A percentile compares a stretch with the other conserved stretches of the same genome.
Conservation (phyloP, 768 basidiomycete species). For the Ramaria sp. region DNA sequence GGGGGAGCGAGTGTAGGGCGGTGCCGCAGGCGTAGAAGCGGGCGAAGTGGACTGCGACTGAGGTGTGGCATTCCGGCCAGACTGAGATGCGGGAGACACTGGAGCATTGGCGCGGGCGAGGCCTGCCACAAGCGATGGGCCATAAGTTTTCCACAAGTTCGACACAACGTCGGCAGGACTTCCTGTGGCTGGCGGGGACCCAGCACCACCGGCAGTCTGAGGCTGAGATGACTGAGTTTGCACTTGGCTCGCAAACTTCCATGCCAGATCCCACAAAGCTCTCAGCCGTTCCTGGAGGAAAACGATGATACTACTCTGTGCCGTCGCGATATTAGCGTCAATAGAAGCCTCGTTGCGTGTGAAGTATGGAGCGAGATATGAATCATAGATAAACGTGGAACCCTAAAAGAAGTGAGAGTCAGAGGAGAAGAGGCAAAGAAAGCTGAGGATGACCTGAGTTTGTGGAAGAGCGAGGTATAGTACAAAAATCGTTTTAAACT, state of each 20-base stretch:
- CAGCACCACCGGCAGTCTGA: constrained; percentile 12
- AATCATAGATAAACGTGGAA: constrained; percentile 52
- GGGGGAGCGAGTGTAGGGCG: neutral
- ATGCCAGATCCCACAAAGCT: constrained; percentile 37
- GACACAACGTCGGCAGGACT: constrained; percentile 23
- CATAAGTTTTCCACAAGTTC: constrained; percentile 32
- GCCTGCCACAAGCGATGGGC: constrained; percentile 27
- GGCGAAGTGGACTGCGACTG: neutral
- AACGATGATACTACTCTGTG: constrained; percentile 41
- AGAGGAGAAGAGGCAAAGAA: constrained; percentile 7
- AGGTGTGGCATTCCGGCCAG: neutral
- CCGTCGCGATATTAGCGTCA: constrained; percentile 45
- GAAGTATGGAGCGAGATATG: constrained; percentile 53
- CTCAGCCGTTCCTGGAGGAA: constrained; percentile 45
- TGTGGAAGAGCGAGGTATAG: constrained; percentile 62
- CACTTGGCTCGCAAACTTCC: constrained; percentile 33
- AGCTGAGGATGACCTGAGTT: constrained; percentile 38
- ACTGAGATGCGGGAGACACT: neutral
- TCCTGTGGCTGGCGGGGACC: constrained; percentile 16
- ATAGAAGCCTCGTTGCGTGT: constrained; percentile 45
- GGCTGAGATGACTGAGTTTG: constrained; percentile 14
- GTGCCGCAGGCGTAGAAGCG: neutral
- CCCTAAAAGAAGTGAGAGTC: constrained; percentile 33
- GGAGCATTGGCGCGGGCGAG: constrained; percentile 11
- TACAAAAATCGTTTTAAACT: constrained; percentile 55